Conservation (phyloP, 2,329 filamentous ascomycete genomes). For the Aspergillus aculeatinus region DNA sequence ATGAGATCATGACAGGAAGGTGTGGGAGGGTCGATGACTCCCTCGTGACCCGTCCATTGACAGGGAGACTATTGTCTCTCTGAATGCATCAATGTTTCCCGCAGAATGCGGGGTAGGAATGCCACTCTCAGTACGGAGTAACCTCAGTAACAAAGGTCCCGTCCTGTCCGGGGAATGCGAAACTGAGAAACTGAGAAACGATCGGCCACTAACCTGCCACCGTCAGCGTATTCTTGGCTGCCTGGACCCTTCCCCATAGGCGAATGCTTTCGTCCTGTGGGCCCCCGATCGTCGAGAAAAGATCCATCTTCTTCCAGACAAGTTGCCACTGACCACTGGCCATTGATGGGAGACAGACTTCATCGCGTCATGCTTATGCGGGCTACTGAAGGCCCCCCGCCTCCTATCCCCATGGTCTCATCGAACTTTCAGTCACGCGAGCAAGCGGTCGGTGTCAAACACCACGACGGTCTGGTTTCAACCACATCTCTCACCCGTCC, state of each 20-base stretch:
- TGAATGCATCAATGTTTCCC: too few relatives aligned
- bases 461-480: not conserved
- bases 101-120: not conserved
- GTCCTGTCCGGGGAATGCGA: not conserved
- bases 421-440: not conserved
- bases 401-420: not conserved
- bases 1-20: too few relatives aligned
- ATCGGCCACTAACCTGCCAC: too few relatives aligned
- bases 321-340: not conserved
- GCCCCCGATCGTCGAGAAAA: not conserved
- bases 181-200: not conserved
- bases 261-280: not conserved
- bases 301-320: not conserved
- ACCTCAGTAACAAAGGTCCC: not conserved
- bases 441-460: not conserved
- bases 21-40: too few relatives aligned
- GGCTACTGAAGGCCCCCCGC: not conserved
- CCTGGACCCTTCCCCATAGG: not conserved
- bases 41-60: too few relatives aligned
- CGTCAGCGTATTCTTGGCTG: too few relatives aligned
- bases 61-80: too few relatives aligned
- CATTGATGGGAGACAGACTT: not conserved
- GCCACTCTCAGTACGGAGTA: not conserved
- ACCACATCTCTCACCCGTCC: not conserved
- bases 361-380: not conserved